Evolutionary conservation across 768 basidiomycete genomes (phyloP), one percentile per base, ranked within the genome.

Genomic region (Suillus bovinus): DNA sequence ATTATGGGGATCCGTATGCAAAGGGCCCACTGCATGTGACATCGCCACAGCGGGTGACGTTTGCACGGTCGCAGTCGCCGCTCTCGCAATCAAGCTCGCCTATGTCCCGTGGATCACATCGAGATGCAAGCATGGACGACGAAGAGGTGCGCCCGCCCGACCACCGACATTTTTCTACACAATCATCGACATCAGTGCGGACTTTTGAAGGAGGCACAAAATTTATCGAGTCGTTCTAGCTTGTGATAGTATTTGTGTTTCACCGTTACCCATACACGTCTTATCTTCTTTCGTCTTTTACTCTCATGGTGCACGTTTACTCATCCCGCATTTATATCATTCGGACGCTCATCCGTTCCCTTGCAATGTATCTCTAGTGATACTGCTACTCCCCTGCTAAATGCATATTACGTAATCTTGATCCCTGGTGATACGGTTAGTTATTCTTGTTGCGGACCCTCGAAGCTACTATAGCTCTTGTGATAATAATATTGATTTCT

Each of bases 201-300:
- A 79, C 81, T 13, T 77, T 81, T 38, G 67, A 68, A 58, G 76
- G 76, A n/a, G 83, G 82, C 16, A 79, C 81, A 20, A 84, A 80
- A 69, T 84, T 84, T 61, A 70, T 83, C 31, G 83, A 84, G 66
- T 74, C 65, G 33, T 58, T 80, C 54, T 80, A 71, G 72, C 36
- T 38, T 27, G 34, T 39, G 9, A 20, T 56, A 27, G 38, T n/a
- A n/a, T n/a, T 39, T 6, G 13, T 39, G 11, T 27, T 39, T 56
- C 29, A 3, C 55, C 24, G 27, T 39, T 39, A 10, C 38, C 20
- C 38, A 20, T 5, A 50, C 49, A 29, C 2, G 49, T 56, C 10
- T 39, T 29, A 11, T 27, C 17, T 3, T 39, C 17, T 38, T 20
- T 56, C 16, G 20, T 20, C 10, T 56, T 56, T 27, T 56, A 10